These are phyloP conservation scores for Mortierella sp. DNA, from an alignment of 371 early-diverging fungal species.

Conservation along the genomic window DNA sequence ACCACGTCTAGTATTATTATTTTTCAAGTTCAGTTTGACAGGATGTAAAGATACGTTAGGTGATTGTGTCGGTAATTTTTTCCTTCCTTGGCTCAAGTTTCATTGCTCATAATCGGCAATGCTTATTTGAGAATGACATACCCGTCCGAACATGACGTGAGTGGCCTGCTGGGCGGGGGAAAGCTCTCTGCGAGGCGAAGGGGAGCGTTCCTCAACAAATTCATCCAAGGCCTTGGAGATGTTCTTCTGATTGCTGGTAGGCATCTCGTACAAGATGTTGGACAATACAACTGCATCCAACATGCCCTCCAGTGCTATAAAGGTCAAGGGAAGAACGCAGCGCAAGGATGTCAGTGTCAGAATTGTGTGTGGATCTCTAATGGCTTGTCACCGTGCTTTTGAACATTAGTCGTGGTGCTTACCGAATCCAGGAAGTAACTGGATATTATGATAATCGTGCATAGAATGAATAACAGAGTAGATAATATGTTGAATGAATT, in stretches of 20 bases:
- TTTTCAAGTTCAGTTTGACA: neutral
- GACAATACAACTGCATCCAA: slow-evolving; percentile 38
- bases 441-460: neutral
- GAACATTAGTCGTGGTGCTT: neutral
- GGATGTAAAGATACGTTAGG: neutral
- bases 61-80: neutral
- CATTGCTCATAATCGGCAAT: neutral
- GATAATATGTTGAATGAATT: neutral
- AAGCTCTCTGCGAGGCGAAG: slow-evolving; percentile 25
- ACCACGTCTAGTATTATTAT: slow-evolving; percentile 33
- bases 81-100: neutral
- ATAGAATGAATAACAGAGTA: neutral
- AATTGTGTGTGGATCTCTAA: too few species aligned
- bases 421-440: slow-evolving; percentile 13
- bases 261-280: slow-evolving; percentile 43
- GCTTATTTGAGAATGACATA: neutral
- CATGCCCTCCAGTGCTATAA: slow-evolving; percentile 33
- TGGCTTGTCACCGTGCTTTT: neutral
- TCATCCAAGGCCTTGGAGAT: slow-evolving; percentile 37
- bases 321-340: neutral
- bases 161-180: slow-evolving; percentile 28
- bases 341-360: neutral
- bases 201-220: slow-evolving; percentile 35
- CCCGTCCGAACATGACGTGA: slow-evolving; percentile 37
- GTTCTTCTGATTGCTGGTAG: slow-evolving; percentile 16